A percentile compares a stretch with the other conserved stretches of the same genome.
These are phyloP conservation scores for Avena eriantha DNA, from an alignment of 176 grass and related monocot species.

Conservation along the genomic window DNA sequence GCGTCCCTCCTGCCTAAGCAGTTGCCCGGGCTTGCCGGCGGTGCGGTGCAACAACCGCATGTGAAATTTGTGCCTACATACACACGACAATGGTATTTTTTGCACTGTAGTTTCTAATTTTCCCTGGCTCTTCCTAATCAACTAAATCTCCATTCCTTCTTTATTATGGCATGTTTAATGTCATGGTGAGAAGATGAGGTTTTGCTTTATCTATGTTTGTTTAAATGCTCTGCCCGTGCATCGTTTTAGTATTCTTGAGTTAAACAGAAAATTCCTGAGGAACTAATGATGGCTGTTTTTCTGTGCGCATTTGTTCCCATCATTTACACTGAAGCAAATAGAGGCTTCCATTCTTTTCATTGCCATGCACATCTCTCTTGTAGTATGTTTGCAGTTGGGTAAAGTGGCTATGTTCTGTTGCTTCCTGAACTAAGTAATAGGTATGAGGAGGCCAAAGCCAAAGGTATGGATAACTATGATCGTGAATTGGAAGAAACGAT, in stretches of 20 bases:
- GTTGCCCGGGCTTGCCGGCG: too few relatives aligned
- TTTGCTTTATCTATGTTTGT: not conserved
- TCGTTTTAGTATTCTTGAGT: not conserved
- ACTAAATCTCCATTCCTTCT: not conserved
- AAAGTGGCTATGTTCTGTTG: not conserved
- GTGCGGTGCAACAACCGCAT: not conserved
- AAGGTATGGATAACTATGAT: slow-evolving; percentile 85
- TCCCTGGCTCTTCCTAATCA: not conserved
- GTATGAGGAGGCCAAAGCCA: slow-evolving; percentile 91
- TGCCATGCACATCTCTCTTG: not conserved
- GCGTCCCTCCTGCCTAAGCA: too few relatives aligned
- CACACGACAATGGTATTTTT: not conserved
- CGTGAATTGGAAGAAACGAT: slow-evolving; percentile 87
- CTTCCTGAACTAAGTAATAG: slow-evolving; percentile 73
- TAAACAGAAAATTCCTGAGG: not conserved
- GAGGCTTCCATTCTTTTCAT: not conserved
- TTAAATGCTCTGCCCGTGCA: not conserved
- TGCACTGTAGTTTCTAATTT: not conserved
- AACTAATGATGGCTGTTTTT: not conserved
- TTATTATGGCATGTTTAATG: not conserved
- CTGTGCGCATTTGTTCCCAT: not conserved
- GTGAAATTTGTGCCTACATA: not conserved
- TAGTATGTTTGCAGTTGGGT: slow-evolving; percentile 31
- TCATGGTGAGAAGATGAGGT: not conserved
- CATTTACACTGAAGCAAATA: not conserved